Conservation (phyloP, 2,329 filamentous ascomycete genomes). For the Sclerotinia trifoliorum region DNA sequence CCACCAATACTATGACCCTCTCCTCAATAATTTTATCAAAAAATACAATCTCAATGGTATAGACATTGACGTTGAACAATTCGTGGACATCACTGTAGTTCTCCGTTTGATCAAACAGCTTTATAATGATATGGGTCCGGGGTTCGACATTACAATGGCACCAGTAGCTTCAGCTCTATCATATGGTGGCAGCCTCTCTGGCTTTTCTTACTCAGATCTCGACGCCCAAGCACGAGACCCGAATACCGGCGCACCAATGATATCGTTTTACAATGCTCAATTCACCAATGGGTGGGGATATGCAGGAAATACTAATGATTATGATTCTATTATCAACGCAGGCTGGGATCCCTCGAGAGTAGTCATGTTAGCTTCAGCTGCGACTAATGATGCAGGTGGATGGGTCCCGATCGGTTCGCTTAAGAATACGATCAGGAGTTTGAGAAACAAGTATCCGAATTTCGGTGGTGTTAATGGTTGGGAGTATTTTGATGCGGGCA, state of each 20-base stretch:
- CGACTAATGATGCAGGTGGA: conserved; percentile 23
- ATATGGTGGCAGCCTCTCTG: conserved; percentile 53
- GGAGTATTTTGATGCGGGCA: conserved; percentile 54
- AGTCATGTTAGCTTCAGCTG: conserved; percentile 20
- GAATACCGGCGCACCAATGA: conserved; percentile 6
- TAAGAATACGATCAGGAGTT: conserved; percentile 41
- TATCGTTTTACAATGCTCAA: conserved; percentile 26
- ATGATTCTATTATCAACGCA: conserved; percentile 19
- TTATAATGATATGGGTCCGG: conserved; percentile 65
- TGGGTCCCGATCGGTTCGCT: conserved; percentile 17
- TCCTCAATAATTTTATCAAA: conserved; percentile 46
- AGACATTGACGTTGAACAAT: conserved; percentile 84
- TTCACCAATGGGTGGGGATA: conserved; percentile 26
- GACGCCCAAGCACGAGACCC: conserved; percentile 47
- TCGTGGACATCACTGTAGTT: conserved; percentile 66
- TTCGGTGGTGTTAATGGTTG: conserved; percentile 44
- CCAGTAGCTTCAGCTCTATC: conserved; percentile 57
- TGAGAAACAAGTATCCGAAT: conserved; percentile 23
- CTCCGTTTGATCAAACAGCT: conserved; percentile 80
- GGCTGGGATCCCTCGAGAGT: conserved; percentile 25
- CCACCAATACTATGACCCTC: conserved; percentile 23
- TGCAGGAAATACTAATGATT: conserved; percentile 14
- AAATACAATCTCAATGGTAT: conserved; percentile 84
- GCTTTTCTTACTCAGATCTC: conserved; percentile 75
- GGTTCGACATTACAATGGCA: conserved; percentile 64